Conservation (phyloP, 441 rosid genomes). For the Hura crepitans region DNA sequence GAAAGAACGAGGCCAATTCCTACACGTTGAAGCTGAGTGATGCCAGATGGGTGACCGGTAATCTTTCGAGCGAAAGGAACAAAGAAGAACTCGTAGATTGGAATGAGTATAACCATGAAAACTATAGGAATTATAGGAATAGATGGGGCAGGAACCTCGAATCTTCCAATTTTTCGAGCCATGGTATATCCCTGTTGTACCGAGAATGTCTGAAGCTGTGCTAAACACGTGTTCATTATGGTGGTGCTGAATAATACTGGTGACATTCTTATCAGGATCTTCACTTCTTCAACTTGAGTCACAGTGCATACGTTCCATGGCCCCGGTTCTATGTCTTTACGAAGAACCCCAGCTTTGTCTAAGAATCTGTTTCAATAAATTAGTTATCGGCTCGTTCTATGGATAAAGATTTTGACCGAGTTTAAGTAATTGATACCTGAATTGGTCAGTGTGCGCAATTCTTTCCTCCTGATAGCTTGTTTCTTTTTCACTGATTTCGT, state of each 20-base stretch:
- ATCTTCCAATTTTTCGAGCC: constrained; percentile 23
- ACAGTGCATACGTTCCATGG: constrained; percentile 41
- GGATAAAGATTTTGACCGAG: too few species aligned
- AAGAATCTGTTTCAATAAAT: constrained; percentile 32
- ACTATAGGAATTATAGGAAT: constrained; percentile 38
- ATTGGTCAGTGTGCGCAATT: constrained; percentile 43
- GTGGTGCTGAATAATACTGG: constrained; percentile 51
- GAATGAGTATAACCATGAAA: constrained; percentile 41
- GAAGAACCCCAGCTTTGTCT: constrained; percentile 44
- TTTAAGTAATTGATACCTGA: constrained; percentile 29
- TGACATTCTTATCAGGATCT: constrained; percentile 50
- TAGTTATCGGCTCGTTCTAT: too few species aligned
- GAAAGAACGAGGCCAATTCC: constrained; percentile 48
- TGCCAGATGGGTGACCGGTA: constrained; percentile 41
- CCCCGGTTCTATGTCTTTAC: constrained; percentile 9
- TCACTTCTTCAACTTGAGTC: constrained; percentile 61
- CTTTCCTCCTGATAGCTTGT: constrained; percentile 16
- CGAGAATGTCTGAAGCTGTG: constrained; percentile 51
- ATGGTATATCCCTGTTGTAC: constrained; percentile 37
- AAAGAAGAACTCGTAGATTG: constrained; percentile 35
- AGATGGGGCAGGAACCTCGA: constrained; percentile 37
- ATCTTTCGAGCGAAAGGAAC: constrained; percentile 40
- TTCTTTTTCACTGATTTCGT: constrained; percentile 34
- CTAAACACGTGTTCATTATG: constrained; percentile 58
- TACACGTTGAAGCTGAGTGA: constrained; percentile 42